phyloP scores from a whole-genome alignment of 306 rosid genomes.

The Dalbergia cochinchinensis region DNA sequence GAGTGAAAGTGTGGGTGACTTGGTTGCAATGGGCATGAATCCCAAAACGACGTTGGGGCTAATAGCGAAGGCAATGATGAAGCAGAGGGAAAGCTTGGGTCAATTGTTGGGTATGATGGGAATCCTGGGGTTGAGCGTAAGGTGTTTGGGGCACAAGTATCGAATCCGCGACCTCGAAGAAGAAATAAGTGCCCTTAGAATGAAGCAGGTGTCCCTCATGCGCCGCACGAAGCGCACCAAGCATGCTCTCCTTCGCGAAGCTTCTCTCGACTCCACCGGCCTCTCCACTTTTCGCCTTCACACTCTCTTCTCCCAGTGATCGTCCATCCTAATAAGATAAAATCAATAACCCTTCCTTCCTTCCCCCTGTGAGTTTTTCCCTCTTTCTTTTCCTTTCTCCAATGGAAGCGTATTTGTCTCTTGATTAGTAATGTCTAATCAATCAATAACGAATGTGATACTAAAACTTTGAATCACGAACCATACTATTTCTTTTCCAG shows the following conservation, averaged over 20 bases:
- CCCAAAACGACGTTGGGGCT: background rate
- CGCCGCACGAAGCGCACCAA: slow-evolving; percentile 56
- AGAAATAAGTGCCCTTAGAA: slow-evolving; percentile 45
- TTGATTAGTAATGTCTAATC: background rate
- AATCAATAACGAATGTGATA: background rate
- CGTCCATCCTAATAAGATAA: background rate
- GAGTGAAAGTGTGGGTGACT: too few species aligned
- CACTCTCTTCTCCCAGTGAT: slow-evolving; percentile 49
- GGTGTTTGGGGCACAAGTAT: background rate
- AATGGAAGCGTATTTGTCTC: too few species aligned
- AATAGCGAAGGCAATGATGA: background rate
- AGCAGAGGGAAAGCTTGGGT: background rate
- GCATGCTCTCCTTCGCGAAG: slow-evolving; percentile 63
- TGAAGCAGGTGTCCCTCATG: slow-evolving; percentile 43
- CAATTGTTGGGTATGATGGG: background rate
- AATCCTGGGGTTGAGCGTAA: background rate
- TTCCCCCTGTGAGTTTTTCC: background rate
- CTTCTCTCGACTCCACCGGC: slow-evolving; percentile 65
- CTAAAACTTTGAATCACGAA: background rate
- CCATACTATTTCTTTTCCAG: too few species aligned
- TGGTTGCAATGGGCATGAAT: background rate
- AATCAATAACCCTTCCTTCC: slow-evolving; percentile 33
- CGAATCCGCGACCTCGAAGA: background rate
- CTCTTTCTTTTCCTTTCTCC: background rate
- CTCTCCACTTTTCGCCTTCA: slow-evolving; percentile 62